These are phyloP conservation scores for Endogone sp. DNA, from an alignment of 192 early-diverging fungal genomes.

Conservation along the genomic window DNA sequence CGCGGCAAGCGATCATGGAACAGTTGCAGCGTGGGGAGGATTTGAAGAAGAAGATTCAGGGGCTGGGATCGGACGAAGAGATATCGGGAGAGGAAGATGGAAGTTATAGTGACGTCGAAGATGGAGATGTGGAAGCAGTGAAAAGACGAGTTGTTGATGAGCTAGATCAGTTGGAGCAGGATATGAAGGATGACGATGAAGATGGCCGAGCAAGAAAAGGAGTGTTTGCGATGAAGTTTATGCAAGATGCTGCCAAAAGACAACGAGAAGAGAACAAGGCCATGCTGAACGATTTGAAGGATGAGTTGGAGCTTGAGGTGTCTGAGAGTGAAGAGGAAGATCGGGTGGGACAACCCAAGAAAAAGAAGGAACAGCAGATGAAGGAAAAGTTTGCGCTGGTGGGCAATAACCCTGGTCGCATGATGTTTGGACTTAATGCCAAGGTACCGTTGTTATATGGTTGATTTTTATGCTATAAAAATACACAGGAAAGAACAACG, in stretches of 20 bases:
- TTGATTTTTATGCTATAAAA: no score
- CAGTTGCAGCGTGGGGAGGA: conserved; percentile 77
- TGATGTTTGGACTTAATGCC: conserved; percentile 48
- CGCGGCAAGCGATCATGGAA: conserved; percentile 79
- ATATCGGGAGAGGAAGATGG: conserved; percentile 20
- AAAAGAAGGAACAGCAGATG: conserved; percentile 13
- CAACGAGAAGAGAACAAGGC: conserved; percentile 41
- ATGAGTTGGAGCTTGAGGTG: conserved; percentile 41
- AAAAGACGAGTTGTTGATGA: conserved; percentile 40
- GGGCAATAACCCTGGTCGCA: conserved; percentile 53
- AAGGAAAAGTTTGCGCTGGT: conserved; percentile 28
- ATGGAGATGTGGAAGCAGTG: conserved; percentile 36
- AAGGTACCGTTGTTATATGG: not conserved
- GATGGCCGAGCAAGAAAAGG: conserved; percentile 63
- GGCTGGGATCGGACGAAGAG: conserved; percentile 55
- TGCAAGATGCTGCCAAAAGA: conserved; percentile 78
- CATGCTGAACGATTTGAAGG: conserved; percentile 39
- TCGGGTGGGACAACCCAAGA: conserved; percentile 19
- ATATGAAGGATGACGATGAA: conserved; percentile 32
- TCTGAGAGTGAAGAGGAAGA: conserved; percentile 28
- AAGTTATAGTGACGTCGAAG: conserved; percentile 39
- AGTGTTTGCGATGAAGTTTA: conserved; percentile 96
- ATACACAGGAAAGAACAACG: no score
- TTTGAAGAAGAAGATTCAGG: conserved; percentile 80
- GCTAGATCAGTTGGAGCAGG: conserved; percentile 47